phyloP scores from a whole-genome alignment of 768 basidiomycete genomes.

The Leucosporidium yakuticum region DNA sequence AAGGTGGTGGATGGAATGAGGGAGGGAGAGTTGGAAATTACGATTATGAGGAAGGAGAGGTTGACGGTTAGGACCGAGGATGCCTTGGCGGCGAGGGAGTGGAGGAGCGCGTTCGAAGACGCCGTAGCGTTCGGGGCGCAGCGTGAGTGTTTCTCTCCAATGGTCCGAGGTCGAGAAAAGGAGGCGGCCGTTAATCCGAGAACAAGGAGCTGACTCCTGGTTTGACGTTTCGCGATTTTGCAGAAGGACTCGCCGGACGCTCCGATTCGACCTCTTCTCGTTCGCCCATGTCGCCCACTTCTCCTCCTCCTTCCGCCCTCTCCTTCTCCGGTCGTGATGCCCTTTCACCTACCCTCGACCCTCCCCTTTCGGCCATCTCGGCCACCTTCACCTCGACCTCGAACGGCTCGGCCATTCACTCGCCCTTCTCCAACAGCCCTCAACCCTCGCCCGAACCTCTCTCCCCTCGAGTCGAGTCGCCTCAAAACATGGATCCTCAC shows the following conservation, averaged over 20 bases:
- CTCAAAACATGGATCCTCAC: too few species aligned
- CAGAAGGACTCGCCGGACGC: conserved; percentile 22
- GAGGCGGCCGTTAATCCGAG: background rate
- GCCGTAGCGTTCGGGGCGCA: conserved; percentile 74
- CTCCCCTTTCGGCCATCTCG: background rate
- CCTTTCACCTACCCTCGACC: background rate
- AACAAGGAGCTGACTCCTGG: too few species aligned
- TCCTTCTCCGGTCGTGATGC: conserved; percentile 2
- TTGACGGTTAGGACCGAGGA: conserved; percentile 60
- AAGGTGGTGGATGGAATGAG: conserved; percentile 48
- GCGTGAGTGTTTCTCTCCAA: conserved; percentile 51
- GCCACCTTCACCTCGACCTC: background rate
- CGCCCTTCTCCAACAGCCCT: too few species aligned
- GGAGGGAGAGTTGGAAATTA: conserved; percentile 66
- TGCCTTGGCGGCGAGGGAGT: conserved; percentile 54
- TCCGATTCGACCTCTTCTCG: conserved; percentile 6
- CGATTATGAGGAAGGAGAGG: conserved; percentile 82
- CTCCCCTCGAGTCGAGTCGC: too few species aligned
- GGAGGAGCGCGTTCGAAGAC: conserved; percentile 67
- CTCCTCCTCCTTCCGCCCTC: conserved; percentile 6
- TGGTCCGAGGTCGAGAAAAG: background rate
- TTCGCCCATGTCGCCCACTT: conserved; percentile 17
- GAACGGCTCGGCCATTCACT: too few species aligned
- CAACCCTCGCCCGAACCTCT: too few species aligned
- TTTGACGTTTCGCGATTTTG: background rate